Evolutionary conservation across 2,329 filamentous ascomycete species (phyloP), one percentile per base, ranked within the genome.

Genomic region (Sphaerulina vaccinii): DNA sequence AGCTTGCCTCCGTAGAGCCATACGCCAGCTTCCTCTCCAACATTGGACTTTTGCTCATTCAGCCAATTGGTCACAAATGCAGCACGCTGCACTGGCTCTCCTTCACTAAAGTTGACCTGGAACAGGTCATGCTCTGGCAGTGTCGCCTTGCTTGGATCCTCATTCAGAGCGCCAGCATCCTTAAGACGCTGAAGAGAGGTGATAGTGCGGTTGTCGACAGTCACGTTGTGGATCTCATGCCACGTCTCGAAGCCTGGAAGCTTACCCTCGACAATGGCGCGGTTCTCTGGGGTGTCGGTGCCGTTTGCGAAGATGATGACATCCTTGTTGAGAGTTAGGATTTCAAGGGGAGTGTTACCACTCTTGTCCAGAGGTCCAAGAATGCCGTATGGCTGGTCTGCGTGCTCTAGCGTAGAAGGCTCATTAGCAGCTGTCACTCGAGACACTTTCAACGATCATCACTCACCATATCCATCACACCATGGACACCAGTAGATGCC

Each of bases 401-500:
- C 48, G 41, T 54, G 55, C 23, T 57, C 27, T 32, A 32, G n/a
- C n/a, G n/a, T n/a, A n/a, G n/a, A n/a, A n/a, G n/a, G n/a, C n/a
- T n/a, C n/a, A n/a, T n/a, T n/a, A n/a, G n/a, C n/a, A n/a, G n/a
- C n/a, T n/a, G n/a, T n/a, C n/a, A n/a, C n/a, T n/a, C n/a, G n/a
- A n/a, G 24, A 4, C 8, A 3, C 24, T 29, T 8, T 29, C 13
- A 5, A 29, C n/a, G 8, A 11, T 10, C 27, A 11, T 10, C 27
- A 32, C 27, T 10, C n/a, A 32, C 27, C 52, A 39, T 52, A 56
- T n/a, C 60, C 60, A 32, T 62, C 60, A 35, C 60, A 61, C 48
- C 60, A 59, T 11, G 54, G 52, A 40, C 60, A 62, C 51, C 60
- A 58, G 38, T 64, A 63, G 15, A 62, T 58, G 19, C 54, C 56